Conservation (phyloP, 148 eudicot genomes). For the Arctostaphylos glauca region DNA sequence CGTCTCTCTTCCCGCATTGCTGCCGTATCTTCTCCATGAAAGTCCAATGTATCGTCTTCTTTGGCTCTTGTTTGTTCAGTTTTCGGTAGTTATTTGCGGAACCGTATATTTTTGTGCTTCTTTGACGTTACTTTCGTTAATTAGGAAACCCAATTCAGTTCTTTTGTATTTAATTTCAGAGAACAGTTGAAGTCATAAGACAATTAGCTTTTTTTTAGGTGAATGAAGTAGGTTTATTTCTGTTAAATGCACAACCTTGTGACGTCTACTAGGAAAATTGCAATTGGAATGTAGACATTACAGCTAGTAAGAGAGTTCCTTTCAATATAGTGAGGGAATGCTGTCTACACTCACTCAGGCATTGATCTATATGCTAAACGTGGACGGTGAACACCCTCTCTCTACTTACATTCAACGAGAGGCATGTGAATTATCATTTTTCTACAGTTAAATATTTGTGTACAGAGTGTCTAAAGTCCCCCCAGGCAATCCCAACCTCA, state of each 20-base stretch:
- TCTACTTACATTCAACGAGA: not conserved
- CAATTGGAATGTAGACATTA: not conserved
- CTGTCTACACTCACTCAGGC: not conserved
- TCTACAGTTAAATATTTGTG: not conserved
- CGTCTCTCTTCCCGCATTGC: conserved; percentile 5
- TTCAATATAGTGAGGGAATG: not conserved
- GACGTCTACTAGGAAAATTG: not conserved
- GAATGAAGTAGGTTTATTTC: not conserved
- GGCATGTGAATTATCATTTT: not conserved
- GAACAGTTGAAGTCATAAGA: not conserved
- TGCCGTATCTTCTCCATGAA: not conserved
- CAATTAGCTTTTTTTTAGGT: not conserved
- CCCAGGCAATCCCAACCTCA: not conserved
- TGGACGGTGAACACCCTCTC: not conserved
- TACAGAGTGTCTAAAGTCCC: not conserved
- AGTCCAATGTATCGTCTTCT: no score
- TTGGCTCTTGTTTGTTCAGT: no score
- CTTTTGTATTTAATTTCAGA: not conserved
- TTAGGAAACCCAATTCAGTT: not conserved
- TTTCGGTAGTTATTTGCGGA: no score
- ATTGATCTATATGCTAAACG: not conserved
- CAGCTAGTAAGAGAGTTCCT: not conserved
- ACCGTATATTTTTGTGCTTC: no score
- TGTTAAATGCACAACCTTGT: not conserved
- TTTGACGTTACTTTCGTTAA: no score